Conservation (phyloP, 441 rosid species). For the Populus hybrid region DNA sequence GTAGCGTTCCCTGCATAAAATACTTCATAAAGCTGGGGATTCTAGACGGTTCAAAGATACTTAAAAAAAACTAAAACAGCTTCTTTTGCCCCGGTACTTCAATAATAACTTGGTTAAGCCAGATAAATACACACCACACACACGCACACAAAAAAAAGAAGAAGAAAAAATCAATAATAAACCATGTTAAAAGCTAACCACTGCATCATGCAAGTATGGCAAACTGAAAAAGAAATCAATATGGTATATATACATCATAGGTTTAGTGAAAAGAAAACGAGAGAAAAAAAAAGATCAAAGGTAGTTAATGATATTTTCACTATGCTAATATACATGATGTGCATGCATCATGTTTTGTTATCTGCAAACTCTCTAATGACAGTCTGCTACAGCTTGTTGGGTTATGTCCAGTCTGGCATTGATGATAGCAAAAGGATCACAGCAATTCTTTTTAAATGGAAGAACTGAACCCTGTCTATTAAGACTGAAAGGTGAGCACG, state of each 20-base stretch:
- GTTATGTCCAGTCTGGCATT: neutral
- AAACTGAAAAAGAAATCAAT: neutral
- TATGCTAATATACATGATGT: neutral
- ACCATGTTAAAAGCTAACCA: neutral
- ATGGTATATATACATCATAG: neutral
- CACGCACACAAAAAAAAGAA: neutral
- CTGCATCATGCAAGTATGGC: neutral
- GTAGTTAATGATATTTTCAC: neutral
- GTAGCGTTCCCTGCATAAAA: slow-evolving; percentile 66
- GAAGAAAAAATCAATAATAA: neutral
- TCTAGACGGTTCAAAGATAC: neutral
- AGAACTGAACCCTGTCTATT: neutral
- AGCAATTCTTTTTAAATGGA: neutral
- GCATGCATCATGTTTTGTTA: neutral
- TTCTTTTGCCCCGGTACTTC: neutral
- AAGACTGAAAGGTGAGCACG: neutral
- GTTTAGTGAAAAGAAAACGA: neutral
- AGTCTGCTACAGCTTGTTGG: neutral
- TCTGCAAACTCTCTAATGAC: neutral
- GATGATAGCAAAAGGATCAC: neutral
- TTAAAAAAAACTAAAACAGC: slow-evolving; percentile 6
- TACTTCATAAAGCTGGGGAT: slow-evolving; percentile 18
- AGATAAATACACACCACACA: neutral
- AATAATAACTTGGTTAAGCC: neutral
- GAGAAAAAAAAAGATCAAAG: neutral